Conservation (phyloP, 257 asterid species). For the Solanum chiquidenum region DNA sequence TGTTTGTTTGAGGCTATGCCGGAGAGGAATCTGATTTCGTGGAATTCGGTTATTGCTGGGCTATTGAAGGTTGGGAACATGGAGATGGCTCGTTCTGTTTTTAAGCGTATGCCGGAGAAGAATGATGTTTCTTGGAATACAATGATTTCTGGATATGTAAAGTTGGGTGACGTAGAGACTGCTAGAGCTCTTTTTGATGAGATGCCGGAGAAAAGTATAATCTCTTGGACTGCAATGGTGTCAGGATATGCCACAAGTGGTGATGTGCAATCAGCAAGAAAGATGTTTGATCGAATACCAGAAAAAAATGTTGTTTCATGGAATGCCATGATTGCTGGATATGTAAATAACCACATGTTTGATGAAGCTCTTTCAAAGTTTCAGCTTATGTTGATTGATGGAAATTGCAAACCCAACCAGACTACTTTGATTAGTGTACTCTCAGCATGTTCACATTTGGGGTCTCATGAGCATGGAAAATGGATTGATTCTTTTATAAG, state of each 20-base stretch:
- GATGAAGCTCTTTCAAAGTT: constrained; percentile 29
- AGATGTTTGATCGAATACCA: constrained; percentile 23
- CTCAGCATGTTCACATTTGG: constrained; percentile 39
- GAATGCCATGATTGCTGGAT: constrained; percentile 55
- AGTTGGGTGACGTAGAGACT: constrained; percentile 11
- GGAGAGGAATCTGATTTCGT: constrained; percentile 27
- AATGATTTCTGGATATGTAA: constrained; percentile 29
- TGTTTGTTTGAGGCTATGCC: constrained; percentile 33
- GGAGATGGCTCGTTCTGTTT: constrained; percentile 21
- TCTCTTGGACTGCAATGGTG: constrained; percentile 41
- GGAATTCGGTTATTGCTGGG: constrained; percentile 40
- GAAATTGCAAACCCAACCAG: constrained; percentile 37
- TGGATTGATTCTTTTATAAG: constrained; percentile 34
- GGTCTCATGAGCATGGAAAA: constrained; percentile 37
- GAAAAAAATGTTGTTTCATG: constrained; percentile 37
- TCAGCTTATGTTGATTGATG: constrained; percentile 31
- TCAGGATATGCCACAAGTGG: constrained; percentile 32
- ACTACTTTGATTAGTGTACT: constrained; percentile 30
- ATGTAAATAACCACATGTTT: constrained; percentile 29
- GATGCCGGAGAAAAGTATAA: constrained; percentile 36
- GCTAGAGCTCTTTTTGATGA: constrained; percentile 20
- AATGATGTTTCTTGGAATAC: constrained; percentile 30
- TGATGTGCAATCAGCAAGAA: constrained; percentile 23
- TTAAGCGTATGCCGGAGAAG: constrained; percentile 23
- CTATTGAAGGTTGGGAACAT: constrained; percentile 20